Conservation (phyloP, 768 basidiomycete species). For the Mycena crocata region DNA sequence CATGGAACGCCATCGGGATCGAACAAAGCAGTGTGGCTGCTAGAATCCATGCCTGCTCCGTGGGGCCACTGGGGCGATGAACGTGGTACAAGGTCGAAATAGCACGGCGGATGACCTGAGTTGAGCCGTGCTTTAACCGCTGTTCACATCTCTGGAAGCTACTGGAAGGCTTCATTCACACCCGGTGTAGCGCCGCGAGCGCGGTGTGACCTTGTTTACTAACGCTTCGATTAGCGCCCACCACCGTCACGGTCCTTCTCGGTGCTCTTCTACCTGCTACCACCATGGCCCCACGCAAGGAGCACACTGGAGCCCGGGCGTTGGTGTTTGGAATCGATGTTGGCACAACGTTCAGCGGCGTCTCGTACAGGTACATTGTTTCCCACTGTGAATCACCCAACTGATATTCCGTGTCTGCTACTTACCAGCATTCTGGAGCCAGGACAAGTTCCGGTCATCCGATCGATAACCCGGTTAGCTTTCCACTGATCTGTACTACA, state of each 20-base stretch:
- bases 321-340: constrained; percentile 64
- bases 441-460: constrained; percentile 46
- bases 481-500: not conserved
- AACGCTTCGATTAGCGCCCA: constrained; percentile 17
- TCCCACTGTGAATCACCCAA: not conserved
- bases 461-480: constrained; percentile 50
- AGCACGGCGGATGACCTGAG: not conserved
- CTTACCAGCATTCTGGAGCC: constrained; percentile 51
- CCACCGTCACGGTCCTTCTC: not conserved
- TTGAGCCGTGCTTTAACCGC: not conserved
- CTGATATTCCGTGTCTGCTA: not conserved
- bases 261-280: not conserved
- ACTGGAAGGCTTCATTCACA: not conserved
- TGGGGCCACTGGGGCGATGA: not conserved
- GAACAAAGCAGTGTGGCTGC: no score
- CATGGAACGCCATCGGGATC: not conserved
- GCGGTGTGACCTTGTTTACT: not conserved
- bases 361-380: constrained; percentile 30
- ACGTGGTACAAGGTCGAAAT: no score
- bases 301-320: constrained; percentile 56
- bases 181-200: not conserved
- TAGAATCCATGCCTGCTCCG: not conserved
- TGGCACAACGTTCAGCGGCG: constrained; percentile 61
- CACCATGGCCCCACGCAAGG: constrained; percentile 38
- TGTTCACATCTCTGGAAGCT: not conserved